A percentile compares a stretch with the other conserved stretches of the same genome.
Evolutionary conservation across 768 basidiomycete species (phyloP).

Genomic region (Boletus coccyginus): DNA sequence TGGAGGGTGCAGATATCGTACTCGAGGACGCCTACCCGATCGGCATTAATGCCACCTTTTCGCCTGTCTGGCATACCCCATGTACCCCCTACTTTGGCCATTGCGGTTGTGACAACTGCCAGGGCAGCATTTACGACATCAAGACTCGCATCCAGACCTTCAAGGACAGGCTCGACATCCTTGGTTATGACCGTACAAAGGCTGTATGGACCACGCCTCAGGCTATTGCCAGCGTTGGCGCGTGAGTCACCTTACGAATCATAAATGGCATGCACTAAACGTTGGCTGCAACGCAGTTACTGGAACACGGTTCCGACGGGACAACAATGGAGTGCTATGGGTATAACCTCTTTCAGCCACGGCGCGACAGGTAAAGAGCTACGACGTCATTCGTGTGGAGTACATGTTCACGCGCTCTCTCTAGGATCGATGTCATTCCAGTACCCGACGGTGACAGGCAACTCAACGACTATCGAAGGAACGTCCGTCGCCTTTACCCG

Average conservation of each 20-base stretch:
- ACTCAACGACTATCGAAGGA: slow-evolving; percentile 22
- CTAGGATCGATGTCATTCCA: slow-evolving; percentile 29
- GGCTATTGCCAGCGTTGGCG: too few species aligned
- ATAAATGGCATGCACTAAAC: background rate
- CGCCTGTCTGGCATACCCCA: slow-evolving; percentile 54
- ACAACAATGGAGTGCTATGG: slow-evolving; percentile 25
- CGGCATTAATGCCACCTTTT: slow-evolving; percentile 61
- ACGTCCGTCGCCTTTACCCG: slow-evolving; percentile 5
- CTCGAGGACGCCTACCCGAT: slow-evolving; percentile 44
- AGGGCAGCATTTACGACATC: slow-evolving; percentile 65
- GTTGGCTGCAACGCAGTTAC: slow-evolving; percentile 14
- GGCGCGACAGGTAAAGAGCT: slow-evolving; percentile 22
- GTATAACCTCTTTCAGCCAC: slow-evolving; percentile 23
- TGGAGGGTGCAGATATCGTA: slow-evolving; percentile 65
- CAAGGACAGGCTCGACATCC: slow-evolving; percentile 51
- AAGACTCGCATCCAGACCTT: slow-evolving; percentile 64
- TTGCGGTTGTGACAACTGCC: slow-evolving; percentile 72
- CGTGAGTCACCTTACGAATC: slow-evolving; percentile 17
- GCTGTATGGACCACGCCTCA: slow-evolving; percentile 79
- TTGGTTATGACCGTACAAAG: slow-evolving; percentile 60
- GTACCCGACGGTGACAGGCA: slow-evolving; percentile 22
- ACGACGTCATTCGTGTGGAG: background rate
- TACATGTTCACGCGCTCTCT: background rate
- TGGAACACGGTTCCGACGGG: slow-evolving; percentile 30
- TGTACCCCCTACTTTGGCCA: slow-evolving; percentile 67